Evolutionary conservation across 768 basidiomycete species (phyloP).

Genomic region (Lactifluus subvellereus): DNA sequence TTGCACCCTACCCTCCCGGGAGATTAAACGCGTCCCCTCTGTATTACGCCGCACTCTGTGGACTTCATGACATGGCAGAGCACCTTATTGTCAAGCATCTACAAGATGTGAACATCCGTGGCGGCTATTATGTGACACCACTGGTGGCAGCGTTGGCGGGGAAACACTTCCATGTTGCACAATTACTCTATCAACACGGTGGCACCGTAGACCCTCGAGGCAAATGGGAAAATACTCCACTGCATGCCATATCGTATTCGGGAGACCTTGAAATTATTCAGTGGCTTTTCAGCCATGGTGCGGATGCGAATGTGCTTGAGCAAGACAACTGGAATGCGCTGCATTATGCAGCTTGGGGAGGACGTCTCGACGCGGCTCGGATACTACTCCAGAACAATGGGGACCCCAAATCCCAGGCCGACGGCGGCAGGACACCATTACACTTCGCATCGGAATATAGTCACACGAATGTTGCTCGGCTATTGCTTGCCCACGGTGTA

Average conservation of each 20-base stretch:
- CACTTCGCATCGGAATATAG: background rate
- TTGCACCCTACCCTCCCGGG: background rate
- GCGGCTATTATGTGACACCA: background rate
- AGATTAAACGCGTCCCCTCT: background rate
- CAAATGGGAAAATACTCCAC: background rate
- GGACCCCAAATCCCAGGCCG: slow-evolving; percentile 25
- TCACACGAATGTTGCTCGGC: background rate
- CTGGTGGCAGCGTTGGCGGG: background rate
- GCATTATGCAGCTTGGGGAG: background rate
- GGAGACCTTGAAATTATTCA: background rate
- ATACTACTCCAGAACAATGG: background rate
- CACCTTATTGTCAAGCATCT: background rate
- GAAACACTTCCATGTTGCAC: background rate
- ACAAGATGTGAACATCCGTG: background rate
- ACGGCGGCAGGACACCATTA: background rate
- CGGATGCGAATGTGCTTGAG: background rate
- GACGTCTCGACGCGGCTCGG: background rate
- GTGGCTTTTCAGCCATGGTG: background rate
- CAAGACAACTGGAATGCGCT: background rate
- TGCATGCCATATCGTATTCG: background rate
- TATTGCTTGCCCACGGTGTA: background rate
- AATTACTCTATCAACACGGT: background rate
- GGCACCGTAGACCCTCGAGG: background rate
- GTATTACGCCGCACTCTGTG: background rate
- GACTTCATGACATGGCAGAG: background rate